Percentiles rank a stretch among this genome's conserved stretches.
These are phyloP conservation scores for Orychophragmus violaceus DNA, from an alignment of 345 rosid species.

Conservation along the genomic window DNA sequence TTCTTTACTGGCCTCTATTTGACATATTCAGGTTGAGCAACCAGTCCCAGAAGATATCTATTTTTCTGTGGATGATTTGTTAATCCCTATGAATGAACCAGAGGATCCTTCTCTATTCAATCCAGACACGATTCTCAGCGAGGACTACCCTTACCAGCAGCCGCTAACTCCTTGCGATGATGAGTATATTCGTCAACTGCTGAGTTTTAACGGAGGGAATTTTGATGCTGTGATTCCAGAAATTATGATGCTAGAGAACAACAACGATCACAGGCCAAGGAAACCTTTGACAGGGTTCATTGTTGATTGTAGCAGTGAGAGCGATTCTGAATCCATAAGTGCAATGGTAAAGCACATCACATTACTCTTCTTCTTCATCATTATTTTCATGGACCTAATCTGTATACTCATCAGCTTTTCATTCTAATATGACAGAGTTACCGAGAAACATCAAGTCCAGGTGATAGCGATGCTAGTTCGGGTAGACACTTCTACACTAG, in stretches of 20 bases:
- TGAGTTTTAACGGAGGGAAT: neutral
- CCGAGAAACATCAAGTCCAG: slow-evolving; percentile 14
- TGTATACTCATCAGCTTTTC: neutral
- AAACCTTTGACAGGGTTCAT: slow-evolving; percentile 3
- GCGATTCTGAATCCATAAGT: slow-evolving; percentile 12
- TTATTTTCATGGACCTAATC: neutral
- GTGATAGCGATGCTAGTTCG: slow-evolving; percentile 1
- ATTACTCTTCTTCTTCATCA: neutral
- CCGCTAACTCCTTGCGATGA: neutral
- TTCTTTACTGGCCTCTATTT: neutral
- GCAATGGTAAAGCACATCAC: neutral
- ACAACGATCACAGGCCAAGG: slow-evolving; percentile 15
- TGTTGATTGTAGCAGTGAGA: neutral
- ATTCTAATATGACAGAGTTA: slow-evolving; percentile 12
- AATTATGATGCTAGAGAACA: neutral
- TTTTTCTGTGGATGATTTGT: slow-evolving; percentile 2
- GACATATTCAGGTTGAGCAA: neutral
- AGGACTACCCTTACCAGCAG: neutral
- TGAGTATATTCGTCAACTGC: neutral
- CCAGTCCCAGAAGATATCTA: neutral
- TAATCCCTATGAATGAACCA: neutral
- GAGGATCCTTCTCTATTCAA: neutral
- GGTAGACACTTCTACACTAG: neutral
- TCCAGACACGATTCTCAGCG: neutral
- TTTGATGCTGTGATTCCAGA: neutral